Evolutionary conservation across 805 yeast genomes (phyloP).

Genomic region (Scheffersomyces stipitis): DNA sequence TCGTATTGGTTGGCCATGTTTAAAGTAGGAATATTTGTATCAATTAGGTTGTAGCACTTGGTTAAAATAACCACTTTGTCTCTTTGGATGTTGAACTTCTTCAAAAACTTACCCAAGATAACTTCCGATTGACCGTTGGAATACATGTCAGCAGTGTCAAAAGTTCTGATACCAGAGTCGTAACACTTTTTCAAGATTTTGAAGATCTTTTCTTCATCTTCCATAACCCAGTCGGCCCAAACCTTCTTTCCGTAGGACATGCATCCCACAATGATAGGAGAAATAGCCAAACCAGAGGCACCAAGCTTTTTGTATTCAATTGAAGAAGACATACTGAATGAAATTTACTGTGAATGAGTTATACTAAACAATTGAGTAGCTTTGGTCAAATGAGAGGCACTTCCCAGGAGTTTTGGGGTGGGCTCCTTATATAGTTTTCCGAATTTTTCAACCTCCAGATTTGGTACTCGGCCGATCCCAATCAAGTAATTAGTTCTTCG

Average conservation of each 20-base stretch:
- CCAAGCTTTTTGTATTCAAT: slow-evolving; percentile 26
- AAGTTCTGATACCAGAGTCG: slow-evolving; percentile 46
- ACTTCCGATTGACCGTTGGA: slow-evolving; percentile 50
- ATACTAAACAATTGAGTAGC: no score
- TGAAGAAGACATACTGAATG: no score
- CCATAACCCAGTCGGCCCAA: slow-evolving; percentile 46
- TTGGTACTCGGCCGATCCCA: no score
- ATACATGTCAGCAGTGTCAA: slow-evolving; percentile 52
- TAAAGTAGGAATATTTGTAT: not conserved
- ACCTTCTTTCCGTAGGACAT: slow-evolving; percentile 49
- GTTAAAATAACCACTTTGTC: slow-evolving; percentile 57
- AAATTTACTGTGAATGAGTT: no score
- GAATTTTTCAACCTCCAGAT: no score
- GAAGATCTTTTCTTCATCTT: slow-evolving; percentile 47
- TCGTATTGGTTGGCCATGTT: not conserved
- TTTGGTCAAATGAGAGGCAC: no score
- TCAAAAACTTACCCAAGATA: slow-evolving; percentile 52
- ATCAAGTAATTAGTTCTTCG: no score
- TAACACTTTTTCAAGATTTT: slow-evolving; percentile 44
- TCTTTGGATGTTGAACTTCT: slow-evolving; percentile 50
- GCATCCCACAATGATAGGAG: slow-evolving; percentile 53
- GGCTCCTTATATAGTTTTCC: no score
- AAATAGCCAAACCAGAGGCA: slow-evolving; percentile 48
- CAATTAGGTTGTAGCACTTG: slow-evolving; percentile 29
- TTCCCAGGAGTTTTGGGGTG: no score